Evolutionary conservation across 2,329 filamentous ascomycete species (phyloP), one percentile per base, ranked within the genome.

Genomic region (Arthrobotrys conoides): DNA sequence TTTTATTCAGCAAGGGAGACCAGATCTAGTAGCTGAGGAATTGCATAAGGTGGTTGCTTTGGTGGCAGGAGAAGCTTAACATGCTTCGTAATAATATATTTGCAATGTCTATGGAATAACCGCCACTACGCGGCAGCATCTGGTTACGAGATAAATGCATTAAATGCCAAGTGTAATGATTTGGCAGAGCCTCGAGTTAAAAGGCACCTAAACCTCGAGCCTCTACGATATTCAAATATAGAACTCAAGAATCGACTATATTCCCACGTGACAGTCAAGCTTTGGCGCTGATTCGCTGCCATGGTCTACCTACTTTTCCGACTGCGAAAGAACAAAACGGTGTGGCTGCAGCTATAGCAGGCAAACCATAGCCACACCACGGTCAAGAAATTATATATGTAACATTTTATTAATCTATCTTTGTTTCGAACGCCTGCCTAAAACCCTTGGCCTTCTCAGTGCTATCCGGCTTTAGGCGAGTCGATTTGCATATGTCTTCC

Each of bases 1-100:
- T 82, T 89, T 89, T 71, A 86, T 90, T 24, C 89, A 90, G 80
- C 84, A 83, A 41, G 88, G 89, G 76, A 85, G 87, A 30, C 88
- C 88, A 2, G 83, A 73, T 0, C 84, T 87, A 71, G 87, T 88
- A 5, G 84, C 84, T 0, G 63, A 79, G 3, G 55, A 73, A 55
- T 3, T 79, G 18, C 22, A 30, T n/a, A 63, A n/a, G 44, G 16
- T 77, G 9, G 24, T 71, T n/a, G 22, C 14, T 5, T 36, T 67
- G 48, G 57, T 76, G 16, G 14, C 16, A 4, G 53, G 16, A 14
- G 30, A 57, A 9, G 33, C 6, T 41, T 41, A 1, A 14, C 9
- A 38, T n/a, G n/a, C n/a, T n/a, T n/a, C 27, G 6, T 30, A 30
- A 30, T 30, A 30, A 6, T 6, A 3, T 30, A 30, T 3, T 30